Conservation (phyloP, 2,329 filamentous ascomycete species). For the Fusarium domesticum region DNA sequence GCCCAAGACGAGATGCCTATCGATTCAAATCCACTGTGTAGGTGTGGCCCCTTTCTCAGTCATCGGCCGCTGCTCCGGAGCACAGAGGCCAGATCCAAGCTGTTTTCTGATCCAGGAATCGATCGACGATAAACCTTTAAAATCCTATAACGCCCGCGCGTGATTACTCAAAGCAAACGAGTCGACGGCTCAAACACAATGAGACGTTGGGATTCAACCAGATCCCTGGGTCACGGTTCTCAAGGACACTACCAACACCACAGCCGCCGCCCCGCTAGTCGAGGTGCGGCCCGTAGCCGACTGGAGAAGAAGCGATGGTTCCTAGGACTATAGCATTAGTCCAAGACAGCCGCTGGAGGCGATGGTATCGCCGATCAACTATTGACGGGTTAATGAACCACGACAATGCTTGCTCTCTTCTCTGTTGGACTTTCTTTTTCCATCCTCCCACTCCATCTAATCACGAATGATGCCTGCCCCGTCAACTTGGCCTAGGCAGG, state of each 20-base stretch:
- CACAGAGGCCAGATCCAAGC: background rate
- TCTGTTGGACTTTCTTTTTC: background rate
- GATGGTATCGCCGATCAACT: background rate
- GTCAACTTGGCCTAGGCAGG: slow-evolving; percentile 1
- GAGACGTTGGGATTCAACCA: slow-evolving; percentile 9
- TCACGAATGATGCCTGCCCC: slow-evolving; percentile 1
- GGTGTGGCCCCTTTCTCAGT: background rate
- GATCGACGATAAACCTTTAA: background rate
- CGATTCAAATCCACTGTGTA: no score
- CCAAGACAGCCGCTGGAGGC: slow-evolving; percentile 2
- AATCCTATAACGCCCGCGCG: slow-evolving; percentile 9
- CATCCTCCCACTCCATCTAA: no score
- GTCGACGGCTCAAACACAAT: slow-evolving; percentile 11
- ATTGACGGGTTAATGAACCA: background rate
- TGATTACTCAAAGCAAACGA: slow-evolving; percentile 13
- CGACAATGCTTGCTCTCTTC: background rate
- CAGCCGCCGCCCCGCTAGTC: slow-evolving; percentile 16
- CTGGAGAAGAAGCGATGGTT: slow-evolving; percentile 6
- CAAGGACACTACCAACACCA: slow-evolving; percentile 11
- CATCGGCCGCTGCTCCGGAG: background rate
- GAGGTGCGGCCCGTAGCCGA: slow-evolving; percentile 20
- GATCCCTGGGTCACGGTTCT: slow-evolving; percentile 13
- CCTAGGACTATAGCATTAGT: background rate
- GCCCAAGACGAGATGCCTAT: background rate
- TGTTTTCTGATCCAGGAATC: background rate